Base-by-base conservation (phyloP, 305 asterid species). In the Solanum chacoense region DNA sequence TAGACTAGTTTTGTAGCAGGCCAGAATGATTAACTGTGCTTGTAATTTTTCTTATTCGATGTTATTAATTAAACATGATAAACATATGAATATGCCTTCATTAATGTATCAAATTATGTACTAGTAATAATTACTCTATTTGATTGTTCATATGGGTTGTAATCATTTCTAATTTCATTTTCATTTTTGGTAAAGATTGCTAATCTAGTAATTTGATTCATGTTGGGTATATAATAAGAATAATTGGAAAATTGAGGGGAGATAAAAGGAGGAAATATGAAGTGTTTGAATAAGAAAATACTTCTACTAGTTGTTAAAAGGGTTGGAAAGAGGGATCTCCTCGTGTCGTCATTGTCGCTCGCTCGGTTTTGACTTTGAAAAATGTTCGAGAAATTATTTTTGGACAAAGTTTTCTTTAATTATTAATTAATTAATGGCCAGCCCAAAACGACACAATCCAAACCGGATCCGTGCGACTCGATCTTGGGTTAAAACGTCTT, bases 341-440 rank as follows among this genome's bases (percentile, higher is more conserved):
- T 50, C 63, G 0, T 50, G 8, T 0, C 22, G 22, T 6, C 3
- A 16, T 45, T 0, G 8, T 16, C 8, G 1, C 55, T 42, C 1
- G 1, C 4, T 50, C 9, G n/a, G 2, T 1, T 50, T 50, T 50
- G 63, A 6, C n/a, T 16, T 50, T 50, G 1, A 50, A 16, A 50
- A 50, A 6, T 50, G n/a, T 2, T 4, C n/a, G 8, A 16, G 9
- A 50, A 3, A 50, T 6, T 16, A 16, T 50, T 16, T 50, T 16
- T 50, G n/a, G 0, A 50, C 3, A 16, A 1, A 6, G 1, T 50
- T 50, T 50, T 50, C 63, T 50, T 50, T 50, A 50, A 50, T 14
- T 50, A 50, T 5, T 50, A 6, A 50, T 16, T 40, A 40, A 6
- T 50, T 50, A 50, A 50, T 50, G n/a, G 8, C 0, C 63, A 16